Conservation (phyloP, 768 basidiomycete genomes). For the Kwoniella europaea region DNA sequence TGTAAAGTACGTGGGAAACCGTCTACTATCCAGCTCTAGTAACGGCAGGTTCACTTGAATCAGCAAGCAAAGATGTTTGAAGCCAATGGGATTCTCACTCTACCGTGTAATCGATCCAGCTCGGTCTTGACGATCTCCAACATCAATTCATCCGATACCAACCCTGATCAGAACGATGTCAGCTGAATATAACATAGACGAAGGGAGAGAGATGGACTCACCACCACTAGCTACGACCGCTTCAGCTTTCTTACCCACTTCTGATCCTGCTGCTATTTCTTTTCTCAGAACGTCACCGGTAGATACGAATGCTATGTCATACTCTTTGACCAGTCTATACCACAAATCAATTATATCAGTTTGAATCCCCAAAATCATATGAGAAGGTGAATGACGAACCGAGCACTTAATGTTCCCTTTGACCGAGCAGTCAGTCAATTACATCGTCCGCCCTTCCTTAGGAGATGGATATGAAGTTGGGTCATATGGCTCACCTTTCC, state of each 20-base stretch:
- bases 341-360: neutral
- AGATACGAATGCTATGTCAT: constrained; percentile 58
- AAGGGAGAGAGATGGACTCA: constrained; percentile 23
- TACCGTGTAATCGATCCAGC: constrained; percentile 54
- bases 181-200: neutral
- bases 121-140: constrained; percentile 55
- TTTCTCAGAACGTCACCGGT: constrained; percentile 58
- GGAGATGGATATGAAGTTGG: neutral
- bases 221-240: constrained; percentile 56
- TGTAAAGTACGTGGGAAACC: constrained; percentile 58
- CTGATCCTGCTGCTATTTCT: constrained; percentile 54
- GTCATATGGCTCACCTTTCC: constrained; percentile 33
- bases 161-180: constrained; percentile 28
- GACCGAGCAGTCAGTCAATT: neutral
- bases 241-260: constrained; percentile 55
- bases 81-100: constrained; percentile 31
- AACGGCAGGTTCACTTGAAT: constrained; percentile 10
- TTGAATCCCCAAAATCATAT: neutral
- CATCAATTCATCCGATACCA: constrained; percentile 58
- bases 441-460: neutral
- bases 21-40: constrained; percentile 59
- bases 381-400: constrained; percentile 20
- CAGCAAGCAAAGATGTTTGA: constrained; percentile 5
- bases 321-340: constrained; percentile 54
- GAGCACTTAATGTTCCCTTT: constrained; percentile 51